Percentiles rank a stretch among this genome's conserved stretches.
Conservation (phyloP, 1,139 yeast genomes). For the Entelexis paramagnoliae region DNA sequence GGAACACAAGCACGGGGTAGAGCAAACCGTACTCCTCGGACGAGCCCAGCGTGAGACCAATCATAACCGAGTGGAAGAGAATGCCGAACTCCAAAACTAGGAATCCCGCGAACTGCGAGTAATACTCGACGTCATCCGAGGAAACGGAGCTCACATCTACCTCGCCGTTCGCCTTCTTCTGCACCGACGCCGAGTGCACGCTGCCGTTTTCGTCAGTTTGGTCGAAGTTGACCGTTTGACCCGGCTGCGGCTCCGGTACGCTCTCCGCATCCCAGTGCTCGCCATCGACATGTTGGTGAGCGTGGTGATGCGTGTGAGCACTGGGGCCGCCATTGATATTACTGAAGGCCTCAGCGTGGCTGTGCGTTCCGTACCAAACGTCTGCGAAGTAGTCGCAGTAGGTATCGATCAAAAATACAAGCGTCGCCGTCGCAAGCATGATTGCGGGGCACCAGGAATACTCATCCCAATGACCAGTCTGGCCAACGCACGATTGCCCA, state of each 20-base stretch:
- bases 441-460: conserved; percentile 58
- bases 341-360: conserved; percentile 8
- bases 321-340: neutral
- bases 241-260: neutral
- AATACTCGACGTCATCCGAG: conserved; percentile 16
- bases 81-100: conserved; percentile 69
- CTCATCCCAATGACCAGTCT: conserved; percentile 37
- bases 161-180: conserved; percentile 5
- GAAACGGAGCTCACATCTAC: conserved; percentile 1
- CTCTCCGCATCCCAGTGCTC: conserved; percentile 1
- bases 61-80: conserved; percentile 68
- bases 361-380: conserved; percentile 20
- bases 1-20: conserved; percentile 75
- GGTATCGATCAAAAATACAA: conserved; percentile 43
- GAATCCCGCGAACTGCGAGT: conserved; percentile 40
- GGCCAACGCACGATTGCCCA: conserved; percentile 43
- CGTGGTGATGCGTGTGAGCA: neutral
- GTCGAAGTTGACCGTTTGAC: neutral
- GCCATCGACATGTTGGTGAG: neutral
- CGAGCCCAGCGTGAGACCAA: conserved; percentile 65
- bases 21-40: conserved; percentile 66
- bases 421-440: conserved; percentile 40
- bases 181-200: neutral
- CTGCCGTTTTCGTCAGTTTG: neutral
- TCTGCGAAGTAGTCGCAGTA: conserved; percentile 25